These are phyloP conservation scores for Dioscorea dumetorum DNA, from an alignment of 106 monocot genomes.

Conservation along the genomic window DNA sequence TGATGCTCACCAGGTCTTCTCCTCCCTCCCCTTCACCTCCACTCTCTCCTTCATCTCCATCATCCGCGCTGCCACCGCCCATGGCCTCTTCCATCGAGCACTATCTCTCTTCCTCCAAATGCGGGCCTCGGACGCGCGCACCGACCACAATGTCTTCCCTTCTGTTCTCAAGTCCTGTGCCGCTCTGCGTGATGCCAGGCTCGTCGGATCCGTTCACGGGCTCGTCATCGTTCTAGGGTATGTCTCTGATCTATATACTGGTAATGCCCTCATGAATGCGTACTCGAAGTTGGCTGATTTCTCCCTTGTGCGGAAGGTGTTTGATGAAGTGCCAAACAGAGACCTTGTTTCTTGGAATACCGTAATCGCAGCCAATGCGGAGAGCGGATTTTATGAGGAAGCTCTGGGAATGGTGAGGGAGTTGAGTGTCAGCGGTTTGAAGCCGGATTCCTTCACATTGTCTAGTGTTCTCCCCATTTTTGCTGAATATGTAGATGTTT, in stretches of 20 bases:
- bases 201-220: constrained; percentile 48
- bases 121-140: constrained; percentile 16
- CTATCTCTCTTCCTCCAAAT: constrained; percentile 44
- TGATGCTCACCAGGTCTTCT: constrained; percentile 25
- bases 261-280: constrained; percentile 72
- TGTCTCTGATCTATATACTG: constrained; percentile 37
- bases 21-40: constrained; percentile 28
- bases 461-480: constrained; percentile 73
- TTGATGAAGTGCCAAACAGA: constrained; percentile 49
- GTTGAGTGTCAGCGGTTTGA: constrained; percentile 40
- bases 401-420: constrained; percentile 57
- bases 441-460: constrained; percentile 69
- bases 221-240: constrained; percentile 34
- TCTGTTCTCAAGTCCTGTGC: constrained; percentile 66
- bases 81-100: constrained; percentile 28
- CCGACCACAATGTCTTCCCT: constrained; percentile 37
- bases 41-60: constrained; percentile 30
- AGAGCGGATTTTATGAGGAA: constrained; percentile 42
- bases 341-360: constrained; percentile 87
- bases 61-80: constrained; percentile 45
- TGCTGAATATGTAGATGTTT: constrained; percentile 47
- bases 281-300: constrained; percentile 38
- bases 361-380: constrained; percentile 43
- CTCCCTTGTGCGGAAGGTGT: constrained; percentile 37
- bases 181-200: constrained; percentile 16